These are phyloP conservation scores for Melastoma candidum DNA, from an alignment of 441 rosid species.

Conservation along the genomic window DNA sequence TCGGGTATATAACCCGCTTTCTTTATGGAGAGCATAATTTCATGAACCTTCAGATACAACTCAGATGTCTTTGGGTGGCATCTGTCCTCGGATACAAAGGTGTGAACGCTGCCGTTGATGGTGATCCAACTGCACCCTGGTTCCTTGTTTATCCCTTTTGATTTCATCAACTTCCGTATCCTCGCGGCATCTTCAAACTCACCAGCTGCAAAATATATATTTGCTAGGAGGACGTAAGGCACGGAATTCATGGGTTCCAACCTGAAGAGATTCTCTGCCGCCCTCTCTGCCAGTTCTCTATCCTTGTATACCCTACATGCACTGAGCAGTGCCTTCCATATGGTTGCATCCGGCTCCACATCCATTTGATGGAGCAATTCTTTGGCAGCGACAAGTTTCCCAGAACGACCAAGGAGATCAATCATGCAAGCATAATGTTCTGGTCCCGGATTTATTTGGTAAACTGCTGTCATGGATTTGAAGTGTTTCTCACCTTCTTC, in stretches of 20 bases:
- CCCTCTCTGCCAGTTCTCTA: constrained; percentile 62
- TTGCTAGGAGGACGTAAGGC: constrained; percentile 66
- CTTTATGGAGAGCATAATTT: constrained; percentile 50
- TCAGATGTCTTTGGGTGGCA: constrained; percentile 45
- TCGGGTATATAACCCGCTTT: constrained; percentile 70
- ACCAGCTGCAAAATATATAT: constrained; percentile 53
- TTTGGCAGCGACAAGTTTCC: constrained; percentile 57
- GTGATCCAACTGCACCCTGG: constrained; percentile 85
- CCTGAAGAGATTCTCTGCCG: constrained; percentile 54
- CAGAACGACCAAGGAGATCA: constrained; percentile 74
- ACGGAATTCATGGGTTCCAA: constrained; percentile 61
- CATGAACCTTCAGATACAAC: constrained; percentile 61
- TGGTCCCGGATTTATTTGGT: constrained; percentile 63
- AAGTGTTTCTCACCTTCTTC: constrained; percentile 46
- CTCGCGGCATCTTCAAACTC: constrained; percentile 70
- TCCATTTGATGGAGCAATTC: constrained; percentile 52
- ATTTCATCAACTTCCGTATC: constrained; percentile 53
- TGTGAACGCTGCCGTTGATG: constrained; percentile 44
- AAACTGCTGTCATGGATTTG: constrained; percentile 48
- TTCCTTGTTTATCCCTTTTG: constrained; percentile 55
- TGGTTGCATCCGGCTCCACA: constrained; percentile 64
- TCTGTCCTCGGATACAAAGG: constrained; percentile 72
- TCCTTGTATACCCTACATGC: constrained; percentile 67
- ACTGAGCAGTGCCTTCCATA: constrained; percentile 68
- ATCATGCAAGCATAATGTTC: constrained; percentile 88